Percentiles rank a stretch among this genome's conserved stretches.
These are phyloP conservation scores for Globisporangium cylindrosporum DNA, from an alignment of 352 stramenopile species.

Conservation along the genomic window DNA sequence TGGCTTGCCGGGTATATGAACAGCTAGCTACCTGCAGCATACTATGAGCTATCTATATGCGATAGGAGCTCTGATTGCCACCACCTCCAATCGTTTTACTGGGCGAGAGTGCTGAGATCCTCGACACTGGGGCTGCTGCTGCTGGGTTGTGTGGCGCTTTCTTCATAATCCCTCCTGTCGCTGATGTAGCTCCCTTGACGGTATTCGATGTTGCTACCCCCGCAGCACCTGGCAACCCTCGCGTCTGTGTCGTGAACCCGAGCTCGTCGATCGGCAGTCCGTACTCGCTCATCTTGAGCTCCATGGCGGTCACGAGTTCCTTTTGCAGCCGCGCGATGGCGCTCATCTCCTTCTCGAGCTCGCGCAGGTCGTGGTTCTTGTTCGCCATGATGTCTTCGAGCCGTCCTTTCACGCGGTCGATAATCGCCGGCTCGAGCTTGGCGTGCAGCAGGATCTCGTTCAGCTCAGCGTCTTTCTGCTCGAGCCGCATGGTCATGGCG, in stretches of 20 bases:
- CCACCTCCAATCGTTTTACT: conserved; percentile 2
- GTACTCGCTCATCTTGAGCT: conserved; percentile 90
- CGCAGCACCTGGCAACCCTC: conserved; percentile 19
- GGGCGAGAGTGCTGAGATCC: background rate
- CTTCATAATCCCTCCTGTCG: conserved; percentile 9
- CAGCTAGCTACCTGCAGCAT: background rate
- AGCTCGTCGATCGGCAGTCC: conserved; percentile 89
- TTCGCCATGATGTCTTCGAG: conserved; percentile 90
- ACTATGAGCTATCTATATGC: background rate
- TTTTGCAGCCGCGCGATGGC: conserved; percentile 79
- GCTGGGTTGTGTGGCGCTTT: conserved; percentile 5
- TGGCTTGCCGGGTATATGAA: background rate
- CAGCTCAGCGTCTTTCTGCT: conserved; percentile 91
- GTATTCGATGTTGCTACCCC: background rate
- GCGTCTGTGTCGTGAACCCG: conserved; percentile 50
- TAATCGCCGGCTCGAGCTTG: conserved; percentile 84
- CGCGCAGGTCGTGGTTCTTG: conserved; percentile 80
- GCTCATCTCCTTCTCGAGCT: conserved; percentile 80
- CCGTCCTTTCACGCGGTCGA: conserved; percentile 80
- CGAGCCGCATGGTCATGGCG: conserved; percentile 74
- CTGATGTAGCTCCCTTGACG: conserved; percentile 1
- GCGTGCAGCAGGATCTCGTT: conserved; percentile 90
- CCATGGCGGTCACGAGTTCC: conserved; percentile 73
- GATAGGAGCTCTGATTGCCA: conserved; percentile 8
- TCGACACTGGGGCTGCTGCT: background rate